These are phyloP conservation scores for Teratosphaeriaceae sp. DNA, from an alignment of 2,329 filamentous ascomycete genomes.

Conservation along the genomic window DNA sequence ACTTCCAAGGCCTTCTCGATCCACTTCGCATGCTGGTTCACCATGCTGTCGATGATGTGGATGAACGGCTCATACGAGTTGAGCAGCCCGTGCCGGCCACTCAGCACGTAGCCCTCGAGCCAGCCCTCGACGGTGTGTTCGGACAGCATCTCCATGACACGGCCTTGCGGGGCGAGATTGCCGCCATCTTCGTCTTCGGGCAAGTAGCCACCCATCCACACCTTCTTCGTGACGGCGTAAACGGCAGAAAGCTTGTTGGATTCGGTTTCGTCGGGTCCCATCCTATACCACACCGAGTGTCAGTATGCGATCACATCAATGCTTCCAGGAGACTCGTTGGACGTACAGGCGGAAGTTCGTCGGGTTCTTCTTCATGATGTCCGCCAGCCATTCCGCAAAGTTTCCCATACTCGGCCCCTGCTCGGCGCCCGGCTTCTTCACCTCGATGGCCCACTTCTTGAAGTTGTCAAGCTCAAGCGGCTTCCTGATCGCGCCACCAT, in stretches of 20 bases:
- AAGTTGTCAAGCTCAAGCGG: conserved; percentile 66
- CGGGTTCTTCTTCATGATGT: conserved; percentile 59
- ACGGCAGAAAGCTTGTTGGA: conserved; percentile 70
- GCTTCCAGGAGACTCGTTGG: no score
- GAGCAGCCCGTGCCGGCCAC: conserved; percentile 66
- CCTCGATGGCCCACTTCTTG: conserved; percentile 56
- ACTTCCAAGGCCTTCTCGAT: conserved; percentile 73
- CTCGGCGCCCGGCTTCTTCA: conserved; percentile 51
- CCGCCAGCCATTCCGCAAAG: conserved; percentile 60
- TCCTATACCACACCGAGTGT: no score
- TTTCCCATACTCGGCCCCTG: conserved; percentile 59
- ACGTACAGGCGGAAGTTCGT: conserved; percentile 65
- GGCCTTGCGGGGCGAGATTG: conserved; percentile 60
- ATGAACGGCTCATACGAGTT: conserved; percentile 82
- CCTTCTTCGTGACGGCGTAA: conserved; percentile 69
- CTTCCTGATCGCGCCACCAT: conserved; percentile 61
- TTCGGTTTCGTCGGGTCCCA: conserved; percentile 74
- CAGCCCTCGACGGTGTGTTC: conserved; percentile 76
- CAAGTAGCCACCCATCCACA: conserved; percentile 73
- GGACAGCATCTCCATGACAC: conserved; percentile 79
- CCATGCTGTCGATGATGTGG: conserved; percentile 78
- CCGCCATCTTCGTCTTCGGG: conserved; percentile 69
- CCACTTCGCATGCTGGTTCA: conserved; percentile 83
- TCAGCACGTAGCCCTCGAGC: conserved; percentile 72
- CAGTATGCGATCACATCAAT: no score